These are phyloP conservation scores for Ottelia alismoides DNA, from an alignment of 106 monocot species.

Conservation along the genomic window DNA sequence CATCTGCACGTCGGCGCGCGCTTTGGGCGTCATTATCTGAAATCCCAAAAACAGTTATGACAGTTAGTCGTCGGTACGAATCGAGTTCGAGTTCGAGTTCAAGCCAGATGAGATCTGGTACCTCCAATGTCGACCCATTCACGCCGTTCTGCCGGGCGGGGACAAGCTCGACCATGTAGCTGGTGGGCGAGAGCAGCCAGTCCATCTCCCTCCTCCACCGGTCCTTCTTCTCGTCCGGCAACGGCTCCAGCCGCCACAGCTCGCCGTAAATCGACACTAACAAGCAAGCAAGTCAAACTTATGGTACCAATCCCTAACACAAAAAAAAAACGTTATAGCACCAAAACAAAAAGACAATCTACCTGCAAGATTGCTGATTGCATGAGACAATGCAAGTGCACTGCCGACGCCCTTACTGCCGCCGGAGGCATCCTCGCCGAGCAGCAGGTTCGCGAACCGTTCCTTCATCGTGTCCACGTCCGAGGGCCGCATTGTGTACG, in stretches of 20 bases:
- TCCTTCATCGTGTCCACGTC: slow-evolving; percentile 90
- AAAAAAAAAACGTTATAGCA: not conserved
- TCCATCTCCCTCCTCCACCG: slow-evolving; percentile 89
- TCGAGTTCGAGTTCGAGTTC: too few relatives aligned
- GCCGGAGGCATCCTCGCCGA: slow-evolving; percentile 84
- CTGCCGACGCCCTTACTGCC: slow-evolving; percentile 53
- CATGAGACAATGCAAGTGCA: slow-evolving; percentile 76
- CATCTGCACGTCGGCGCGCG: slow-evolving; percentile 69
- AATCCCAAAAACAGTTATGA: not conserved
- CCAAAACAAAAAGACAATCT: not conserved
- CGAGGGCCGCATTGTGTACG: slow-evolving; percentile 38
- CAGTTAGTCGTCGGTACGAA: too few relatives aligned
- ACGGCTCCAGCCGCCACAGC: slow-evolving; percentile 86
- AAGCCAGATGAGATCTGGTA: slow-evolving; percentile 1
- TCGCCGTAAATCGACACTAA: slow-evolving; percentile 73
- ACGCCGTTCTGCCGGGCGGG: slow-evolving; percentile 70
- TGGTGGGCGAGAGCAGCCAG: slow-evolving; percentile 87
- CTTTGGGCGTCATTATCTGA: slow-evolving; percentile 95
- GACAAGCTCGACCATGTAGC: slow-evolving; percentile 91
- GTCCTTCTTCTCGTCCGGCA: slow-evolving; percentile 65
- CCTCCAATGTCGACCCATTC: slow-evolving; percentile 77
- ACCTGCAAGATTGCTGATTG: slow-evolving; percentile 85
- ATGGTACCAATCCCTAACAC: not conserved
- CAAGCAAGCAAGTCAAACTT: not conserved
- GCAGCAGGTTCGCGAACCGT: slow-evolving; percentile 66